phyloP scores from a whole-genome alignment of 164 flowering plant genomes.

The Pachysandra terminalis region DNA sequence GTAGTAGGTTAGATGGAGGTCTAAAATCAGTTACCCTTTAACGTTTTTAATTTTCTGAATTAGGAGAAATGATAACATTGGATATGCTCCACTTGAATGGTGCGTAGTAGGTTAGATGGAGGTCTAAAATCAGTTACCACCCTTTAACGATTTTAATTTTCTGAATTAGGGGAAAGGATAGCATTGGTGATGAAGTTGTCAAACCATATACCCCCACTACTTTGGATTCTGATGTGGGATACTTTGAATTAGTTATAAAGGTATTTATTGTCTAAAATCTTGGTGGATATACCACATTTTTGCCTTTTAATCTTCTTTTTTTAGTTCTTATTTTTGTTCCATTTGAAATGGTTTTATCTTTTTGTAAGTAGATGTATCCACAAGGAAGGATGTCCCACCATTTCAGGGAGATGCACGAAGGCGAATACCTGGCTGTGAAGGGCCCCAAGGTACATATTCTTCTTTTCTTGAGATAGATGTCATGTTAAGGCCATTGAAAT shows the following conservation, averaged over 20 bases:
- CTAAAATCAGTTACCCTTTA: not conserved
- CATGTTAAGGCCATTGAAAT: not conserved
- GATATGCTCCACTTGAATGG: conserved; percentile 20
- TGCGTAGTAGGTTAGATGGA: not conserved
- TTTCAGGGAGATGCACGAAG: conserved; percentile 94
- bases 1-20: not conserved
- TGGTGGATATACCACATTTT: not conserved
- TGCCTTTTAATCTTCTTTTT: not conserved
- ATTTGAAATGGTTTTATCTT: not conserved
- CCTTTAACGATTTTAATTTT: conserved; percentile 4
- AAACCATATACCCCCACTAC: conserved; percentile 98
- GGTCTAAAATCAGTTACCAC: not conserved
- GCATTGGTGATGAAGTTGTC: conserved; percentile 83
- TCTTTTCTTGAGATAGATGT: not conserved
- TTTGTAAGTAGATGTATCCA: conserved; percentile 80
- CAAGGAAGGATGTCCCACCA: conserved; percentile 99
- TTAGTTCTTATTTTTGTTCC: not conserved
- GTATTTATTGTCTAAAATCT: conserved; percentile 23
- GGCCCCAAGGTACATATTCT: conserved; percentile 80
- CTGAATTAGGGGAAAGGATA: conserved; percentile 79
- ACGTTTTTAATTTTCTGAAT: conserved; percentile 10
- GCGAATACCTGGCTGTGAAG: conserved; percentile 81
- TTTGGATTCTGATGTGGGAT: conserved; percentile 91
- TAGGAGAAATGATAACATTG: conserved; percentile 89
- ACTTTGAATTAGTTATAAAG: conserved; percentile 95